Evolutionary conservation across 352 stramenopile species (phyloP).

Genomic region (Globisporangium nagaii): DNA sequence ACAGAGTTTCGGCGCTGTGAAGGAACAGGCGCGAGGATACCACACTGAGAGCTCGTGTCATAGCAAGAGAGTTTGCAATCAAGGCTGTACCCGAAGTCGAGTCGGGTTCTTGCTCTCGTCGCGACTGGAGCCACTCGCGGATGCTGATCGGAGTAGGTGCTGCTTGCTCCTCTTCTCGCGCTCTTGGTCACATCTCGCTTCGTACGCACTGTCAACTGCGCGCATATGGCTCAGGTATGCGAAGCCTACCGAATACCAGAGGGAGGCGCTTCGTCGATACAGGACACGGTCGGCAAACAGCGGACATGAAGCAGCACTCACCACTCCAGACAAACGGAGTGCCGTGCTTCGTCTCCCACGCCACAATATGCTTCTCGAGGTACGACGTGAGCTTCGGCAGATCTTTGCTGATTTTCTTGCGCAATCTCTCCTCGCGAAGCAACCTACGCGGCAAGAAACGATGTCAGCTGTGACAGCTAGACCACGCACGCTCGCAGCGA

Average conservation of each 20-base stretch:
- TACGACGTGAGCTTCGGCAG: constrained; percentile 36
- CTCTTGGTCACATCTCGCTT: constrained; percentile 13
- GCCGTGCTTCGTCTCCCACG: constrained; percentile 30
- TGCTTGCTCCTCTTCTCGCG: constrained; percentile 5
- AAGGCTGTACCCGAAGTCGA: constrained; percentile 7
- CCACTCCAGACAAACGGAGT: constrained; percentile 33
- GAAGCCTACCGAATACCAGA: constrained; percentile 14
- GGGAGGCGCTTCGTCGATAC: too few species aligned
- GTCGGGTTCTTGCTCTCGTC: constrained; percentile 1
- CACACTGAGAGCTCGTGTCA: too few species aligned
- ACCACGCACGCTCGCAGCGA: neutral
- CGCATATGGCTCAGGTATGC: constrained; percentile 33
- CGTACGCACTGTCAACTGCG: constrained; percentile 13
- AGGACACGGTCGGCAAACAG: neutral
- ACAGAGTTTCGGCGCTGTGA: constrained; percentile 9
- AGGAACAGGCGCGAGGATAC: too few species aligned
- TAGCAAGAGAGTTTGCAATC: neutral
- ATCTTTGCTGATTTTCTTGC: constrained; percentile 30
- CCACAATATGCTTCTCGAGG: constrained; percentile 26
- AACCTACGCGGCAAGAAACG: constrained; percentile 3
- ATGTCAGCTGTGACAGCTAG: neutral
- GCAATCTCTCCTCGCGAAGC: constrained; percentile 27
- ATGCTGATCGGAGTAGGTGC: neutral
- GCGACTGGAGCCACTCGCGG: neutral
- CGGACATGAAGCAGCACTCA: constrained; percentile 9